Evolutionary conservation across 106 monocot species (phyloP).

Genomic region (Agapanthus africanus): DNA sequence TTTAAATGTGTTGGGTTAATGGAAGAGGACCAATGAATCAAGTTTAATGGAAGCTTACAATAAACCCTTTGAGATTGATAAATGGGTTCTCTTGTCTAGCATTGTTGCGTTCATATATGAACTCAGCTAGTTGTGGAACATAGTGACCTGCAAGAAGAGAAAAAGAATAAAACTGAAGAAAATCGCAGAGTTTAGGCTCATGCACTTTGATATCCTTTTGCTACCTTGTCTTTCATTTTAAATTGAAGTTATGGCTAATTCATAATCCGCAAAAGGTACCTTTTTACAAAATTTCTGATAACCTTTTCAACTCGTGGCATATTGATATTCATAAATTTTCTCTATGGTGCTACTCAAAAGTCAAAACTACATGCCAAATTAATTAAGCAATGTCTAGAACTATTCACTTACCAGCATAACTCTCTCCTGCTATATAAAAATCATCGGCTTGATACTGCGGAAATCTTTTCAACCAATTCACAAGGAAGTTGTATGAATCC

Average conservation of each 20-base stretch:
- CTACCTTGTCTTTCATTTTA: neutral
- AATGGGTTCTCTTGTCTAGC: slow-evolving; percentile 23
- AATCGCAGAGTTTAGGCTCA: neutral
- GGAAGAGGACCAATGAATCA: neutral
- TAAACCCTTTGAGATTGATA: slow-evolving; percentile 80
- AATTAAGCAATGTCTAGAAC: neutral
- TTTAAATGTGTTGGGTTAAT: too few species aligned
- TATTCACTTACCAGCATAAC: slow-evolving; percentile 50
- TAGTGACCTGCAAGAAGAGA: slow-evolving; percentile 53
- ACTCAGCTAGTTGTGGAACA: slow-evolving; percentile 80
- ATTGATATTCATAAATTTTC: too few species aligned
- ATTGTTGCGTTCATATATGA: slow-evolving; percentile 61
- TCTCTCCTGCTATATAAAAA: slow-evolving; percentile 71
- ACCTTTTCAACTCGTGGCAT: too few species aligned
- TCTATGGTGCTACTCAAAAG: too few species aligned
- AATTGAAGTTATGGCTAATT: neutral
- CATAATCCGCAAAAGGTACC: too few species aligned
- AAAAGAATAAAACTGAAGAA: neutral
- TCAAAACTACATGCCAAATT: neutral
- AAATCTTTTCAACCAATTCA: slow-evolving; percentile 63
- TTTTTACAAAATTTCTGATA: too few species aligned
- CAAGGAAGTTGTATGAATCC: slow-evolving; percentile 63
- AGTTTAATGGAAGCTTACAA: slow-evolving; percentile 16
- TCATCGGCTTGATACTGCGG: slow-evolving; percentile 54
- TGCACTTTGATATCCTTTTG: neutral